These are phyloP conservation scores for Podila minutissima DNA, from an alignment of 192 early-diverging fungal species.

Conservation along the genomic window DNA sequence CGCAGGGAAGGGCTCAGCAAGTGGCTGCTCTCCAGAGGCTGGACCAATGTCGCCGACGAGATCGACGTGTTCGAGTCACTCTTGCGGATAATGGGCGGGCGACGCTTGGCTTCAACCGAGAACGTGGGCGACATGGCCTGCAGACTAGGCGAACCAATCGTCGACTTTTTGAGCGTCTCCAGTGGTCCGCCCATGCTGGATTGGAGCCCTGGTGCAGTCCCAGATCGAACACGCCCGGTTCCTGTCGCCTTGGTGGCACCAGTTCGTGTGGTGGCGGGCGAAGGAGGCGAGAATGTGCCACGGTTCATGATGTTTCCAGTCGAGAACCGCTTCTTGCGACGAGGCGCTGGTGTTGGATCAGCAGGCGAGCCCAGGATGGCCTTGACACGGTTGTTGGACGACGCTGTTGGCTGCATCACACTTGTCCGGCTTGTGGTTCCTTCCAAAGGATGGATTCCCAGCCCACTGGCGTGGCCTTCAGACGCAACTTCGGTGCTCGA, in stretches of 20 bases:
- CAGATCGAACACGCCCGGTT: slow-evolving; percentile 23
- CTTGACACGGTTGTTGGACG: slow-evolving; percentile 42
- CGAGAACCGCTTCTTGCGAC: slow-evolving; percentile 32
- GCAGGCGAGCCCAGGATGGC: slow-evolving; percentile 34
- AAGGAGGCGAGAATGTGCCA: slow-evolving; percentile 20
- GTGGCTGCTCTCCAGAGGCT: slow-evolving; percentile 1
- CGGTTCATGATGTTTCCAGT: slow-evolving; percentile 40
- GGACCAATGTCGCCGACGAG: slow-evolving; percentile 2
- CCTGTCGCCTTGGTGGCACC: background rate
- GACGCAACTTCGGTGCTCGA: background rate
- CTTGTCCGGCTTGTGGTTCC: slow-evolving; percentile 11
- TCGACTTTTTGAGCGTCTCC: slow-evolving; percentile 9
- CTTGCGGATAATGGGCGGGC: slow-evolving; percentile 20
- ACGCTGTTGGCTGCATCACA: slow-evolving; percentile 33
- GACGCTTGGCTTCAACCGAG: slow-evolving; percentile 29
- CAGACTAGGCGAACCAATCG: slow-evolving; percentile 13
- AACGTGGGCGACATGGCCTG: slow-evolving; percentile 38
- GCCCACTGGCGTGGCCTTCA: background rate
- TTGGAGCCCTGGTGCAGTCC: slow-evolving; percentile 17
- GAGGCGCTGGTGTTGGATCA: slow-evolving; percentile 1
- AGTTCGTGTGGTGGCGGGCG: background rate
- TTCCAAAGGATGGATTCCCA: slow-evolving; percentile 21
- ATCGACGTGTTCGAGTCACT: slow-evolving; percentile 31
- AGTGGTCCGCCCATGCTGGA: background rate
- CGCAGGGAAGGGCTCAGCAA: slow-evolving; percentile 4